A percentile compares a stretch with the other conserved stretches of the same genome.
Evolutionary conservation across 306 rosid species (phyloP).

Genomic region (Cicer judaicum): DNA sequence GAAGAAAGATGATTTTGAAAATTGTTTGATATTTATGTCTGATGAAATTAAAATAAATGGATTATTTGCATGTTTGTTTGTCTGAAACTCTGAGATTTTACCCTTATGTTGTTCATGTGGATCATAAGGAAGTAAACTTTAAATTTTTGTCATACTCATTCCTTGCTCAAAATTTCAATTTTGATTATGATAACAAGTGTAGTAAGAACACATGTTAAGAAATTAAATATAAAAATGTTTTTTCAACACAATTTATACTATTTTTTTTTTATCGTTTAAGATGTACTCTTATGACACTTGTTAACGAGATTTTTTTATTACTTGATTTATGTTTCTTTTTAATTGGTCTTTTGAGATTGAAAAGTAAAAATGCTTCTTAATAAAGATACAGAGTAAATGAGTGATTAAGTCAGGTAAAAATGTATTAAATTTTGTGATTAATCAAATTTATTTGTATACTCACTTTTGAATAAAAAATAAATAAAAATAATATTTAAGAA

Average conservation of each 20-base stretch:
- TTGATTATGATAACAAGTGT: no score
- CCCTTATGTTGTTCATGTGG: slow-evolving; percentile 93
- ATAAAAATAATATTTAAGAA: no score
- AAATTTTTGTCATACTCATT: not conserved
- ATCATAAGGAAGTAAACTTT: slow-evolving; percentile 83
- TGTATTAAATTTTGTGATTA: no score
- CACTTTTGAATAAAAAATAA: no score
- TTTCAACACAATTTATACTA: no score
- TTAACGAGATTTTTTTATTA: not conserved
- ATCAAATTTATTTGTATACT: no score
- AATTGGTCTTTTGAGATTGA: not conserved
- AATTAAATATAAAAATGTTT: no score
- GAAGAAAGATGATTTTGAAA: slow-evolving; percentile 37
- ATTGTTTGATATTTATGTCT: slow-evolving; percentile 52
- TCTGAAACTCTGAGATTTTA: slow-evolving; percentile 87
- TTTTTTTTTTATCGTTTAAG: no score
- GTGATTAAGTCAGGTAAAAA: no score
- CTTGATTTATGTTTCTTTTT: not conserved
- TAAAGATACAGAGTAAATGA: no score
- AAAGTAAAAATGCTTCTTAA: not conserved
- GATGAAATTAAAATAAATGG: slow-evolving; percentile 91
- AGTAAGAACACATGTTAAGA: no score
- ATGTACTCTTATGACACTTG: no score
- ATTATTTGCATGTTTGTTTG: slow-evolving; percentile 89
- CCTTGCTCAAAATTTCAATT: not conserved